Percentiles rank a stretch among this genome's conserved stretches.
Conservation (phyloP, 768 basidiomycete species). For the Collybia nuda region DNA sequence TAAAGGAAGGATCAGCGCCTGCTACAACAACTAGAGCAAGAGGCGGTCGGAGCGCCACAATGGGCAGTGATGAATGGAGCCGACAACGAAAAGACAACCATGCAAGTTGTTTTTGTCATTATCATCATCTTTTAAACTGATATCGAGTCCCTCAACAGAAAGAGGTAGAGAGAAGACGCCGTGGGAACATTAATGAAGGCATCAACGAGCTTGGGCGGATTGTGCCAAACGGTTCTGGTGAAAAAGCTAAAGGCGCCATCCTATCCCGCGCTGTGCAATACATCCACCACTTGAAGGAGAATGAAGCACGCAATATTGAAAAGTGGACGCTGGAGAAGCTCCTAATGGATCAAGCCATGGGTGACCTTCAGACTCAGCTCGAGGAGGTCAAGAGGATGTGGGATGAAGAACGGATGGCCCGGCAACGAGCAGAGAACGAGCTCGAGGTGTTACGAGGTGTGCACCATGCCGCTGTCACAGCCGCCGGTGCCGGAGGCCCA, state of each 20-base stretch:
- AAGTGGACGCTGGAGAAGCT: conserved; percentile 94
- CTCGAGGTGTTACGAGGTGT: conserved; percentile 51
- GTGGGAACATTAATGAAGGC: conserved; percentile 95
- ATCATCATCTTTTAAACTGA: neutral
- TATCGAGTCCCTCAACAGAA: conserved; percentile 55
- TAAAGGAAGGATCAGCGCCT: conserved; percentile 8
- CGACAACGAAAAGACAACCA: conserved; percentile 83
- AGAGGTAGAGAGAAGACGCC: conserved; percentile 94
- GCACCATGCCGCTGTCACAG: conserved; percentile 9
- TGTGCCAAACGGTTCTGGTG: conserved; percentile 84
- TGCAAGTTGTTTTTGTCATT: conserved; percentile 36
- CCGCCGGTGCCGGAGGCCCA: conserved; percentile 7
- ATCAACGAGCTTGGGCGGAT: conserved; percentile 90
- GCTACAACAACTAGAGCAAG: conserved; percentile 35
- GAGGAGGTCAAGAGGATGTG: conserved; percentile 80
- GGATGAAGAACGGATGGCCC: conserved; percentile 70
- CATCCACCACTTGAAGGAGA: conserved; percentile 88
- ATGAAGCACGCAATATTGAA: conserved; percentile 87
- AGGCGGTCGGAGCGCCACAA: conserved; percentile 56
- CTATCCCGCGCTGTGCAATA: conserved; percentile 88
- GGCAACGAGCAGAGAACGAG: conserved; percentile 65
- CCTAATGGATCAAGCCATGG: conserved; percentile 91
- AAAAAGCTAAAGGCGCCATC: conserved; percentile 89
- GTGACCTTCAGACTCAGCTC: conserved; percentile 78
- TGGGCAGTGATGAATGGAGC: conserved; percentile 79